Evolutionary conservation across 805 yeast genomes (phyloP).

Genomic region (Ogataea corticis): DNA sequence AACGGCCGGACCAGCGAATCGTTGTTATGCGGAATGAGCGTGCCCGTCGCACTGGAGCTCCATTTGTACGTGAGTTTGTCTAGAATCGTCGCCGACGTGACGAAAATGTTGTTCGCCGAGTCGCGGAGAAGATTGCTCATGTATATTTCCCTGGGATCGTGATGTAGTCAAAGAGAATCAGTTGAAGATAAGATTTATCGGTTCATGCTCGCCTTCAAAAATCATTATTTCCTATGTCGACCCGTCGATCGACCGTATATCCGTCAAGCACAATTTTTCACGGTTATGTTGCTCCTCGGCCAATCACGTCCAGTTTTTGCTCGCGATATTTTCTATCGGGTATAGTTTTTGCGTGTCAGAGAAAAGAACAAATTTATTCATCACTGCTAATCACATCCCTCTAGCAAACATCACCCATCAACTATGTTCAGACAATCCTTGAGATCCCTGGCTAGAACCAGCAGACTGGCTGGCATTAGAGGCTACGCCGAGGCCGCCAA

Average conservation of each 20-base stretch:
- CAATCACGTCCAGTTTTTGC: slow-evolving; percentile 14
- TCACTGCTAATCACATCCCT: background rate
- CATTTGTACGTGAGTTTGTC: slow-evolving; percentile 32
- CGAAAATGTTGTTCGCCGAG: slow-evolving; percentile 34
- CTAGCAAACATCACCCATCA: slow-evolving; percentile 1
- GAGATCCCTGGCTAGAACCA: slow-evolving; percentile 60
- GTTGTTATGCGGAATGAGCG: slow-evolving; percentile 32
- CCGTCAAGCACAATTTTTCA: slow-evolving; percentile 1
- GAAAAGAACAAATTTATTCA: background rate
- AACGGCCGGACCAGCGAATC: slow-evolving; percentile 29
- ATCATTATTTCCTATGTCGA: slow-evolving; percentile 20
- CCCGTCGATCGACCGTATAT: slow-evolving; percentile 23
- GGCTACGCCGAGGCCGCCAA: slow-evolving; percentile 76
- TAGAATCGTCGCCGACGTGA: slow-evolving; percentile 35
- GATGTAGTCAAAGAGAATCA: too few species aligned
- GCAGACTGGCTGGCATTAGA: slow-evolving; percentile 65
- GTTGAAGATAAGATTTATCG: too few species aligned
- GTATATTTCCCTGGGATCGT: too few species aligned
- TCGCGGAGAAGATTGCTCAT: slow-evolving; percentile 32
- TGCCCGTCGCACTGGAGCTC: slow-evolving; percentile 26
- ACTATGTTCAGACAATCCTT: slow-evolving; percentile 63
- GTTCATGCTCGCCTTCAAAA: too few species aligned
- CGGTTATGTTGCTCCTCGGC: slow-evolving; percentile 4
- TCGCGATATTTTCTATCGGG: slow-evolving; percentile 8
- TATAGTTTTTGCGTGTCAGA: slow-evolving; percentile 7